A percentile compares a stretch with the other conserved stretches of the same genome.
These are phyloP conservation scores for Ophiostoma australiae DNA, from an alignment of 2,329 filamentous ascomycete genomes.

Conservation along the genomic window DNA sequence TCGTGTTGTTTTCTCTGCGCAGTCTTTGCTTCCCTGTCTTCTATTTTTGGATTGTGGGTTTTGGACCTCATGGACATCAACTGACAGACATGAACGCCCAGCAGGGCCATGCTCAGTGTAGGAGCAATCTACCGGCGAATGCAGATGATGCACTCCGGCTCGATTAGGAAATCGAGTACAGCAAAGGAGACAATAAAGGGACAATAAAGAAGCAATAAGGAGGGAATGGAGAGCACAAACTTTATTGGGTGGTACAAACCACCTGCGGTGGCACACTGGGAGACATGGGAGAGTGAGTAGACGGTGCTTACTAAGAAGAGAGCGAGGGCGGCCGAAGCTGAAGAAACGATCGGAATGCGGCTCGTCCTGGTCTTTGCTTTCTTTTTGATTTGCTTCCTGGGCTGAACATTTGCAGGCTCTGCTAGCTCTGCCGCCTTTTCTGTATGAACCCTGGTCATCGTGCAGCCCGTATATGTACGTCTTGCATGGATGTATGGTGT, in stretches of 20 bases:
- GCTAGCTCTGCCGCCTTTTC: neutral
- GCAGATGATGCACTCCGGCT: too few relatives aligned
- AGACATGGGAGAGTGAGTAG: neutral
- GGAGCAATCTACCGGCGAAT: neutral
- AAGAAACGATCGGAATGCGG: neutral
- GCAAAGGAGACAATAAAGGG: neutral
- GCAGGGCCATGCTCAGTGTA: neutral
- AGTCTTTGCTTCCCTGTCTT: neutral
- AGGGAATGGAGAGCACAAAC: neutral
- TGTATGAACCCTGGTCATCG: neutral
- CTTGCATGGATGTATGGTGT: conserved; percentile 3
- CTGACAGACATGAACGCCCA: neutral
- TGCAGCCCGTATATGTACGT: conserved; percentile 16
- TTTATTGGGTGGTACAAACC: conserved; percentile 1
- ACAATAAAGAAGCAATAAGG: neutral
- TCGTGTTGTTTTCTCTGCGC: neutral
- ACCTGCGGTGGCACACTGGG: neutral
- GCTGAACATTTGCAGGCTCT: neutral
- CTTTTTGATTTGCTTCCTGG: neutral
- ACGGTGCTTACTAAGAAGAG: neutral
- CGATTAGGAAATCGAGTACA: neutral
- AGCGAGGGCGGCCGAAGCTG: neutral
- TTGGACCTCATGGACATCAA: neutral
- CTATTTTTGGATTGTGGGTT: neutral
- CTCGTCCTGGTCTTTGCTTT: neutral